Evolutionary conservation across 73 alveolate species (phyloP).

Genomic region (Loxodes magnus): DNA sequence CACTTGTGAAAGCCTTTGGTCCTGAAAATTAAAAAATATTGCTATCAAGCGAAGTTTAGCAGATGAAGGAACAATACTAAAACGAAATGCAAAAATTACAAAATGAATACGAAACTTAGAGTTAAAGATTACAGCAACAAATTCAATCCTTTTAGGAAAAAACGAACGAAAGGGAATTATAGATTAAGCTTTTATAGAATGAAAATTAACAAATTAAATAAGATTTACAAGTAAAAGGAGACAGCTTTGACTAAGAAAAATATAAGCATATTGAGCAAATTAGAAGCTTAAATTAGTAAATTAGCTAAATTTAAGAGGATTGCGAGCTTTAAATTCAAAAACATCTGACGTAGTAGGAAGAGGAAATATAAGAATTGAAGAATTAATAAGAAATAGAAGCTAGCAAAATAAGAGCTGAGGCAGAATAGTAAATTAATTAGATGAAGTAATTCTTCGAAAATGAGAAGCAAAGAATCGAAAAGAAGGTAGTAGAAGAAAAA

Average conservation of each 20-base stretch:
- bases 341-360: not conserved
- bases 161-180: not conserved
- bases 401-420: not conserved
- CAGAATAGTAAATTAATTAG: constrained; percentile 49
- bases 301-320: not conserved
- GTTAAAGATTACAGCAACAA: not conserved
- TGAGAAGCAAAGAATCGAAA: constrained; percentile 61
- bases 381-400: not conserved
- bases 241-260: not conserved
- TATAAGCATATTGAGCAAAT: not conserved
- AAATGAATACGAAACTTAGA: not conserved
- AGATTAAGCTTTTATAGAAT: not conserved
- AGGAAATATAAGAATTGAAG: not conserved
- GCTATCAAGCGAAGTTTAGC: not conserved
- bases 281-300: not conserved
- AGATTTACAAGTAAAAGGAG: not conserved
- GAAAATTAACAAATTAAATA: not conserved
- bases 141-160: not conserved
- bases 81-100: not conserved
- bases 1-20: constrained; percentile 25
- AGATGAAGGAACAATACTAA: not conserved
- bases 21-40: constrained; percentile 27
- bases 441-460: constrained; percentile 54
- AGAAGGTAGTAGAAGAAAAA: constrained; percentile 54
- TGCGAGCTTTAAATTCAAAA: not conserved